These are phyloP conservation scores for Claviceps quebecensis DNA, from an alignment of 2,329 filamentous ascomycete genomes.

Conservation along the genomic window DNA sequence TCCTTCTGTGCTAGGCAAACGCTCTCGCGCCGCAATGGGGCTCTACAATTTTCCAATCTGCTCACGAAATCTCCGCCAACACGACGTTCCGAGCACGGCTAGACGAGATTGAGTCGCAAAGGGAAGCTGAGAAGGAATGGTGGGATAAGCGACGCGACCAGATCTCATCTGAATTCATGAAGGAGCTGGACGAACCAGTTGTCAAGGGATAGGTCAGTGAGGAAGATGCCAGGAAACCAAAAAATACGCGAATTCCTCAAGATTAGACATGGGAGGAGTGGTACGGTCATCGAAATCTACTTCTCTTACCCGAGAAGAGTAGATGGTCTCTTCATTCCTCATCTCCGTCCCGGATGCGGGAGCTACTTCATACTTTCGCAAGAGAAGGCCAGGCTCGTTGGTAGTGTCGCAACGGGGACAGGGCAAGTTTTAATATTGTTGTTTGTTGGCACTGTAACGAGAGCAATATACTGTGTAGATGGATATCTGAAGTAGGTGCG, in stretches of 20 bases:
- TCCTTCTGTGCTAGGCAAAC: slow-evolving; percentile 53
- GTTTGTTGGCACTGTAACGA: no score
- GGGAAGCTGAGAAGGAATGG: slow-evolving; percentile 68
- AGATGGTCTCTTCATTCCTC: background rate
- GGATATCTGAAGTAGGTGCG: no score
- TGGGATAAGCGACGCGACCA: slow-evolving; percentile 73
- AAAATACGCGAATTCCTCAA: slow-evolving; percentile 18
- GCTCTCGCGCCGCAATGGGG: slow-evolving; percentile 82
- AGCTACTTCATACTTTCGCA: no score
- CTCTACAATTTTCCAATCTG: slow-evolving; percentile 88
- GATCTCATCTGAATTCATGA: slow-evolving; percentile 68
- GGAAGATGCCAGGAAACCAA: slow-evolving; percentile 42
- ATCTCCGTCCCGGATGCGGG: no score
- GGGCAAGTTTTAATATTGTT: no score
- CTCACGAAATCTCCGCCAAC: slow-evolving; percentile 90
- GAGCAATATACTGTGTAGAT: no score
- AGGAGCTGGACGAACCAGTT: slow-evolving; percentile 57
- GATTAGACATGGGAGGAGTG: background rate
- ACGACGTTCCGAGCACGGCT: slow-evolving; percentile 59
- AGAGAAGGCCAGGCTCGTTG: no score
- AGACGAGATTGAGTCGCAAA: slow-evolving; percentile 58
- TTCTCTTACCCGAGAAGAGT: background rate
- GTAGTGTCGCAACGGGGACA: no score
- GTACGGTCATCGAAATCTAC: no score
- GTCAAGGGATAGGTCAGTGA: slow-evolving; percentile 20